phyloP scores from a whole-genome alignment of 2,329 filamentous ascomycete genomes.

The Lizonia empirigonia region DNA sequence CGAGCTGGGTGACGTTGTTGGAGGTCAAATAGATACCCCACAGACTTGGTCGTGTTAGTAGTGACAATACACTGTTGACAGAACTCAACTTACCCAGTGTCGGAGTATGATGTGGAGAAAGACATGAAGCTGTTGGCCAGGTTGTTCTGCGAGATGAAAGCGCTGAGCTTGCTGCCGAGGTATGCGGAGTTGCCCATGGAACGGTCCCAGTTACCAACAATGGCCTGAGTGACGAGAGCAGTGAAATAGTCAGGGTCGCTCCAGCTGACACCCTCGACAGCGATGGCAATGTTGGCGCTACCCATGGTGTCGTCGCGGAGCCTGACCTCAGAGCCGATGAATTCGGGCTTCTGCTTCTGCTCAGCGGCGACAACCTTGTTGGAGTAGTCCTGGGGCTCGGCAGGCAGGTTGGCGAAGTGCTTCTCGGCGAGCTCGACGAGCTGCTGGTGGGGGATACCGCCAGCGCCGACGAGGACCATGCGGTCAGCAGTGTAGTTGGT shows the following conservation, averaged over 20 bases:
- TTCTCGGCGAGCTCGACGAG: conserved; percentile 96
- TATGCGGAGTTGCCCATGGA: conserved; percentile 97
- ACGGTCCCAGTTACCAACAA: conserved; percentile 99
- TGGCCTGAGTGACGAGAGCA: conserved; percentile 94
- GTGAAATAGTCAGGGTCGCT: conserved; percentile 99
- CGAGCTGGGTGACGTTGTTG: conserved; percentile 83
- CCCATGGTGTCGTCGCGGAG: conserved; percentile 95
- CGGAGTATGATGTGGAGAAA: conserved; percentile 99
- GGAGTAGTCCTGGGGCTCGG: conserved; percentile 73
- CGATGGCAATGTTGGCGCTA: conserved; percentile 96
- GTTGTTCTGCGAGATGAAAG: conserved; percentile 90
- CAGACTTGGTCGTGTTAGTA: conserved; percentile 66
- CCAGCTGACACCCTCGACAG: conserved; percentile 99
- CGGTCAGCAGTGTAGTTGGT: conserved; percentile 99
- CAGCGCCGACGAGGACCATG: conserved; percentile 97
- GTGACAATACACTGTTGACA: no score
- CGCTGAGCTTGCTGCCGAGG: conserved; percentile 97
- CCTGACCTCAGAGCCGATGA: conserved; percentile 94
- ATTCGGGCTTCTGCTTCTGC: conserved; percentile 87
- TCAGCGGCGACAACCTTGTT: conserved; percentile 73
- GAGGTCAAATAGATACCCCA: conserved; percentile 99
- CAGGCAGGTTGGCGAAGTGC: conserved; percentile 83
- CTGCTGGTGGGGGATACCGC: conserved; percentile 90
- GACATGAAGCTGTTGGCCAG: conserved; percentile 99
- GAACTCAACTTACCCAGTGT: conserved; percentile 86